These are phyloP conservation scores for Lachancea dasiensis DNA, from an alignment of 805 yeast species.

Conservation along the genomic window DNA sequence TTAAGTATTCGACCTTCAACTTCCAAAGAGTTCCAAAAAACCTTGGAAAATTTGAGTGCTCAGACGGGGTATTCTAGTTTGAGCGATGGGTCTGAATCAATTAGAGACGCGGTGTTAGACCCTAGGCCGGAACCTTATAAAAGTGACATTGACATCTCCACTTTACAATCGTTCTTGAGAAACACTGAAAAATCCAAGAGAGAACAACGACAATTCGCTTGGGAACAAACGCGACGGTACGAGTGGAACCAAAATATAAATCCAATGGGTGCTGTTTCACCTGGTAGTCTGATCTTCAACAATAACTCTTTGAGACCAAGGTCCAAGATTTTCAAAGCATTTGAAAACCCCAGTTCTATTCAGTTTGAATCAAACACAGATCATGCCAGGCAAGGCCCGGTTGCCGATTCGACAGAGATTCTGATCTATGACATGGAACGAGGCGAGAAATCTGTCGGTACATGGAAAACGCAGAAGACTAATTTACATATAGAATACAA, in stretches of 20 bases:
- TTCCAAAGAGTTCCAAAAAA: constrained; percentile 3
- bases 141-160: constrained; percentile 12
- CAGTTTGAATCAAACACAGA: too few species aligned
- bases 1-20: constrained; percentile 13
- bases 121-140: too few species aligned
- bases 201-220: constrained; percentile 17
- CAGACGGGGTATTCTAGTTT: too few species aligned
- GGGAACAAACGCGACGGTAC: constrained; percentile 19
- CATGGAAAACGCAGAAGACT: constrained; percentile 12
- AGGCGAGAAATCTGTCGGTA: constrained; percentile 7
- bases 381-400: neutral
- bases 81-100: too few species aligned
- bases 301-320: neutral
- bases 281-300: constrained; percentile 19
- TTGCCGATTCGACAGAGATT: constrained; percentile 3
- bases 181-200: constrained; percentile 18
- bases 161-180: constrained; percentile 19
- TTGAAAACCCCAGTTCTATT: neutral
- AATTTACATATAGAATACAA: constrained; percentile 19
- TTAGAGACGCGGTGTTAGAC: too few species aligned
- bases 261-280: constrained; percentile 9
- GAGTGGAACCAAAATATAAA: constrained; percentile 20
- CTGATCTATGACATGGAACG: constrained; percentile 15
- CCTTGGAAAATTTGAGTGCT: constrained; percentile 1
- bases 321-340: neutral